phyloP scores from a whole-genome alignment of 257 asterid species.

The Osmanthus fragrans region DNA sequence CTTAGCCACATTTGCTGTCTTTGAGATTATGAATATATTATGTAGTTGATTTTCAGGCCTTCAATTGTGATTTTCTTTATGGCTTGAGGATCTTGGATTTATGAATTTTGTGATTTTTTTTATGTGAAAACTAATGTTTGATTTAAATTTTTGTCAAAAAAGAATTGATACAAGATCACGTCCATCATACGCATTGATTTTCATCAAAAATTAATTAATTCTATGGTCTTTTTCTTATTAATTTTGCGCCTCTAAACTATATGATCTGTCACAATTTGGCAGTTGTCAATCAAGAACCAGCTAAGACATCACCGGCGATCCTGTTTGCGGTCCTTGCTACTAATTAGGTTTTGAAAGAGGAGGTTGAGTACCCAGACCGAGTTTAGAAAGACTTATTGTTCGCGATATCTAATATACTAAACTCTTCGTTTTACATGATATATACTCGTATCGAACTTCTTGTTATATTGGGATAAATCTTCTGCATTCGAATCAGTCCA shows the following conservation, averaged over 20 bases:
- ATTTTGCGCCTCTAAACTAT: background rate
- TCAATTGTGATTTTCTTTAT: background rate
- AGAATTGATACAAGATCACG: background rate
- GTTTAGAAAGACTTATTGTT: too few species aligned
- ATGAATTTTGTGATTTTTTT: background rate
- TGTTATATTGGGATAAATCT: background rate
- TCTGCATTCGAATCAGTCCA: background rate
- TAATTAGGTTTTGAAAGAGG: background rate
- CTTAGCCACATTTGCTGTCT: background rate
- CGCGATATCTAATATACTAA: too few species aligned
- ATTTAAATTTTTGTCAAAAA: too few species aligned
- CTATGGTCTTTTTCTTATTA: background rate
- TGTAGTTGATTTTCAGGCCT: background rate
- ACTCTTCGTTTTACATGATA: too few species aligned
- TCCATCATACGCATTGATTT: background rate
- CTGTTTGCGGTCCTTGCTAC: background rate
- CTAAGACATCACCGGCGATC: background rate
- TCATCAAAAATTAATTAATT: too few species aligned
- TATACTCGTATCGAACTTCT: too few species aligned
- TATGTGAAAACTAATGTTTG: background rate
- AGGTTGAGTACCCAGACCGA: too few species aligned
- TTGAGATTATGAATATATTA: background rate
- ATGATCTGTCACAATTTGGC: background rate
- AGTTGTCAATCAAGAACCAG: slow-evolving; percentile 9
- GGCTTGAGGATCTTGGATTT: background rate